These are phyloP conservation scores for Irpex sp. DNA, from an alignment of 1,284 basidiomycete genomes.

Conservation along the genomic window DNA sequence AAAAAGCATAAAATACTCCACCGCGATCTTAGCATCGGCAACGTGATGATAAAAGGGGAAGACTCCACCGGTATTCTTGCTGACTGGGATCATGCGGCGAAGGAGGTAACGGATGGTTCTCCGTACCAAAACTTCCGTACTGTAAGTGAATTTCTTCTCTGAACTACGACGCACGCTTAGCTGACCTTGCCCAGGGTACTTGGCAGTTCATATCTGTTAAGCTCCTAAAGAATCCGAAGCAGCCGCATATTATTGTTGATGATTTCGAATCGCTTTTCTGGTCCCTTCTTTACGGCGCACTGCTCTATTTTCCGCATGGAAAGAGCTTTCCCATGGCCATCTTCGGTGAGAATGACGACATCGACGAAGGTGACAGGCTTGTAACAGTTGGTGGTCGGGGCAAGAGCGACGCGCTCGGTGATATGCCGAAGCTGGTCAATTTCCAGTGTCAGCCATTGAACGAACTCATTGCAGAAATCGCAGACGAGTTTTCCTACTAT, in stretches of 20 bases:
- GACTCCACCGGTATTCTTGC: slow-evolving; percentile 4
- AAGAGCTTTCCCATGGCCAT: not conserved
- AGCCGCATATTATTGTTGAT: not conserved
- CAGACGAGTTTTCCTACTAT: too few relatives aligned
- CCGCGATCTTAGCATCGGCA: slow-evolving; percentile 11
- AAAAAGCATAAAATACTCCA: slow-evolving; percentile 3
- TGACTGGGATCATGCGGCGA: slow-evolving; percentile 11
- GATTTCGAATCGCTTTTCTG: slow-evolving; percentile 3
- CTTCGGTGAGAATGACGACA: not conserved
- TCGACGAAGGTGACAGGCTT: not conserved
- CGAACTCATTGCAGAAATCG: too few relatives aligned
- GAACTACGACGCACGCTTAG: not conserved
- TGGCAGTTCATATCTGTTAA: not conserved
- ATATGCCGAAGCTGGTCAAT: too few relatives aligned
- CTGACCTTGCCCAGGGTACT: not conserved
- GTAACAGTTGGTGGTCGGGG: not conserved
- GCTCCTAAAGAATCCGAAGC: not conserved
- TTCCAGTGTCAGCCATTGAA: too few relatives aligned
- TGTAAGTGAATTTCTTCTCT: not conserved
- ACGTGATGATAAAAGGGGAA: slow-evolving; percentile 10
- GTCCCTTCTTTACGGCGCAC: not conserved
- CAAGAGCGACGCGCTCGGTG: not conserved
- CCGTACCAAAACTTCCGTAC: not conserved
- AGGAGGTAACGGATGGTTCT: not conserved
- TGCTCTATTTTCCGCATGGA: not conserved